phyloP scores from a whole-genome alignment of 768 basidiomycete species.

The Dictyophora rubrovolvata region DNA sequence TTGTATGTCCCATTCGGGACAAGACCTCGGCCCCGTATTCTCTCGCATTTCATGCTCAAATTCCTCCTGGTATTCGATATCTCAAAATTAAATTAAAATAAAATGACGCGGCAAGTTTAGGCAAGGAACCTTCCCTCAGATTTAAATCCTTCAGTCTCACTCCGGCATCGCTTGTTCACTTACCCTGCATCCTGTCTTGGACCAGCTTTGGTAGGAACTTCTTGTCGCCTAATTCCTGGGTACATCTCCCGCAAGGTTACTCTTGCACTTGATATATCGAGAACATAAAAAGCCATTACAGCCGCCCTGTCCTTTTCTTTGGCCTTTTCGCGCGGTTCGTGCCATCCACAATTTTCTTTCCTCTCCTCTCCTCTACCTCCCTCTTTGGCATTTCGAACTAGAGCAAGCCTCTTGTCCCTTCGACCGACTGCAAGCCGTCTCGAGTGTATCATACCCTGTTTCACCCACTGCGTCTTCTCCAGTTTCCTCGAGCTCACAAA shows the following conservation, averaged over 20 bases:
- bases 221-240: conserved; percentile 1
- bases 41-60: background rate
- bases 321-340: conserved; percentile 3
- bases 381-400: conserved; percentile 8
- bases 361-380: conserved; percentile 1
- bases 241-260: conserved; percentile 5
- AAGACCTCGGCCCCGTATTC: conserved; percentile 1
- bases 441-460: background rate
- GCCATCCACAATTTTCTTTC: background rate
- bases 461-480: background rate
- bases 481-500: background rate
- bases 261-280: conserved; percentile 6
- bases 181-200: background rate
- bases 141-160: background rate
- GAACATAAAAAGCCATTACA: conserved; percentile 7
- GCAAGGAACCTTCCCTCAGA: background rate
- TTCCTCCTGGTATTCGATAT: background rate
- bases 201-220: background rate
- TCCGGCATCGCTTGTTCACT: background rate
- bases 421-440: background rate
- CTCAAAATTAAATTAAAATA: too few relatives aligned
- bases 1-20: conserved; percentile 1
- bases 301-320: conserved; percentile 1
- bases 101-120: background rate
- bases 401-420: conserved; percentile 9